phyloP scores from a whole-genome alignment of 2,329 filamentous ascomycete genomes.

The Ceratocystis variospora region DNA sequence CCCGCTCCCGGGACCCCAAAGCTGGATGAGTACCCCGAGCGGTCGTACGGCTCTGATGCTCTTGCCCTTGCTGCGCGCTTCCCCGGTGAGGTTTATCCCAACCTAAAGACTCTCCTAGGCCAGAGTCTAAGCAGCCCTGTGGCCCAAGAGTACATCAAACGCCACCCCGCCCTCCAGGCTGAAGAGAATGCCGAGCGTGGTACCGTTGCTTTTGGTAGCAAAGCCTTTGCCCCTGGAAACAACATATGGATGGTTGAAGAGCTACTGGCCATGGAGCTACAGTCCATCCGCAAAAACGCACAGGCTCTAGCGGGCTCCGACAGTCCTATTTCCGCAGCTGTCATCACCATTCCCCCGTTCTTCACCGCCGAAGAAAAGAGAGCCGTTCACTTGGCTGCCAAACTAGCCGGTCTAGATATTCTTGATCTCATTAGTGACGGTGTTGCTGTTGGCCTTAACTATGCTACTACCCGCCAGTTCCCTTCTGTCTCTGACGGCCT shows the following conservation, averaged over 20 bases:
- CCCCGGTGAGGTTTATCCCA: conserved; percentile 85
- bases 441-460: conserved; percentile 84
- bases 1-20: conserved; percentile 55
- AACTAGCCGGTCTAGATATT: conserved; percentile 76
- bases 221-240: conserved; percentile 45
- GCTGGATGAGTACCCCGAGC: conserved; percentile 63
- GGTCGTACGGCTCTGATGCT: conserved; percentile 84
- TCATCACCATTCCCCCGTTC: conserved; percentile 81
- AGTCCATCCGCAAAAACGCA: conserved; percentile 80
- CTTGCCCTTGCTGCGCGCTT: conserved; percentile 76
- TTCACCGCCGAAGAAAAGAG: conserved; percentile 84
- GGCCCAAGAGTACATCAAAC: conserved; percentile 54
- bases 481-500: conserved; percentile 68
- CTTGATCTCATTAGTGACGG: conserved; percentile 79
- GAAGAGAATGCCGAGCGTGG: conserved; percentile 38
- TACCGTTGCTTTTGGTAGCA: conserved; percentile 73
- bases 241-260: conserved; percentile 75
- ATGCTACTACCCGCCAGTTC: conserved; percentile 82
- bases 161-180: conserved; percentile 63
- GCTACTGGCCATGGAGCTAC: conserved; percentile 87
- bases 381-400: conserved; percentile 68
- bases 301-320: conserved; percentile 67
- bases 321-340: conserved; percentile 60
- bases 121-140: conserved; percentile 46
- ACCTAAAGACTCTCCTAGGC: conserved; percentile 83